A percentile compares a stretch with the other conserved stretches of the same genome.
These are phyloP conservation scores for Argentina anserina DNA, from an alignment of 306 rosid species.

Conservation along the genomic window DNA sequence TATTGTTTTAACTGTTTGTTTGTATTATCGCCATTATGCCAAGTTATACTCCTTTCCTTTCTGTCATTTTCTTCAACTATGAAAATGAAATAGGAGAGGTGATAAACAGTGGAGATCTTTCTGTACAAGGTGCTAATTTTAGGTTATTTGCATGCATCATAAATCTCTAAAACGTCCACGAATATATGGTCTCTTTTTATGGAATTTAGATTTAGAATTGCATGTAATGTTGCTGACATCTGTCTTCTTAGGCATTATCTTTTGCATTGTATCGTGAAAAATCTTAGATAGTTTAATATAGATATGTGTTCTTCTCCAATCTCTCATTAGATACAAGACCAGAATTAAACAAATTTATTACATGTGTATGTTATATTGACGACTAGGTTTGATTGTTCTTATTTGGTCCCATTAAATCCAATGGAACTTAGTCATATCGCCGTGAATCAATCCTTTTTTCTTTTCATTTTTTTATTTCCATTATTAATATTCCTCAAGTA, in stretches of 20 bases:
- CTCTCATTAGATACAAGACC: background rate
- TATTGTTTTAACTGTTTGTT: conserved; percentile 6
- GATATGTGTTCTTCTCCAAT: background rate
- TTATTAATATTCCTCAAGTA: background rate
- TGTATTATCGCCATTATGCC: conserved; percentile 11
- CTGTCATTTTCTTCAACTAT: background rate
- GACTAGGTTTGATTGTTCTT: background rate
- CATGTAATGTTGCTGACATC: background rate
- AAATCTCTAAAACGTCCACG: background rate
- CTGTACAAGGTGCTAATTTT: background rate
- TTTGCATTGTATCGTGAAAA: background rate
- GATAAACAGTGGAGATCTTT: background rate
- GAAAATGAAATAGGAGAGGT: background rate
- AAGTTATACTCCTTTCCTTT: conserved; percentile 2
- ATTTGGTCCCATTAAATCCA: background rate
- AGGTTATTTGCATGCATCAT: background rate
- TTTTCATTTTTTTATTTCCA: background rate
- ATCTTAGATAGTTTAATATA: background rate
- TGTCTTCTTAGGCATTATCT: background rate
- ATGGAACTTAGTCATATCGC: background rate
- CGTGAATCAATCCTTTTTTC: background rate
- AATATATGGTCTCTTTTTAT: background rate
- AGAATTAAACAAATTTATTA: background rate
- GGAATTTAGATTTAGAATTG: conserved; percentile 1
- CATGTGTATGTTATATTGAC: background rate